Evolutionary conservation across 2,329 filamentous ascomycete species (phyloP).

Genomic region (Alternaria longipes): DNA sequence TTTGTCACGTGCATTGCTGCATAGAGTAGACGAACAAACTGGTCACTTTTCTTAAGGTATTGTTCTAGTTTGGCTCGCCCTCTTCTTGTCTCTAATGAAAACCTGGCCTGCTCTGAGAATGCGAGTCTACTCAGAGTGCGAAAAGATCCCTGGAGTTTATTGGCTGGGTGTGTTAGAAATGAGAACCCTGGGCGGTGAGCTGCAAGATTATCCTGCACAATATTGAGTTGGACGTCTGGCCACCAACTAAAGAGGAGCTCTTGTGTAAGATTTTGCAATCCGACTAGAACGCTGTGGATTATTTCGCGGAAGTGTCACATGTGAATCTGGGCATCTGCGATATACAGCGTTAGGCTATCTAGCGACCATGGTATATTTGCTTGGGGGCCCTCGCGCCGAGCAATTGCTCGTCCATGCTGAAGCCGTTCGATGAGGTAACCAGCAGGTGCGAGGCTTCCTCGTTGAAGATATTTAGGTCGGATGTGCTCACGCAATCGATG

Average conservation of each 20-base stretch:
- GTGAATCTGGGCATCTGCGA: conserved; percentile 7
- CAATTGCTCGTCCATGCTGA: conserved; percentile 12
- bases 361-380: conserved; percentile 13
- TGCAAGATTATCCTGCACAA: no score
- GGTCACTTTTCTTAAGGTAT: no score
- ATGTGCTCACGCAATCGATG: conserved; percentile 7
- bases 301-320: conserved; percentile 10
- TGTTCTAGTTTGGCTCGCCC: no score
- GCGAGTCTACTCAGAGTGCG: conserved; percentile 6
- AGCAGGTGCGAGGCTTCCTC: conserved; percentile 12
- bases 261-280: no score
- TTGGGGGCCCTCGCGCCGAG: conserved; percentile 13
- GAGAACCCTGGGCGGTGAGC: neutral
- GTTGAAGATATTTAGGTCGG: conserved; percentile 12
- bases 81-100: neutral
- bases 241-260: no score
- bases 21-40: no score
- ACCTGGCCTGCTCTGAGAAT: conserved; percentile 11
- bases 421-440: conserved; percentile 16
- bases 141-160: conserved; percentile 13
- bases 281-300: neutral
- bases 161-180: neutral
- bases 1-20: no score
- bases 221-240: no score
- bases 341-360: conserved; percentile 14